A percentile compares a stretch with the other conserved stretches of the same genome.
Evolutionary conservation across 257 asterid genomes (phyloP).

Genomic region (Gentiana straminea): DNA sequence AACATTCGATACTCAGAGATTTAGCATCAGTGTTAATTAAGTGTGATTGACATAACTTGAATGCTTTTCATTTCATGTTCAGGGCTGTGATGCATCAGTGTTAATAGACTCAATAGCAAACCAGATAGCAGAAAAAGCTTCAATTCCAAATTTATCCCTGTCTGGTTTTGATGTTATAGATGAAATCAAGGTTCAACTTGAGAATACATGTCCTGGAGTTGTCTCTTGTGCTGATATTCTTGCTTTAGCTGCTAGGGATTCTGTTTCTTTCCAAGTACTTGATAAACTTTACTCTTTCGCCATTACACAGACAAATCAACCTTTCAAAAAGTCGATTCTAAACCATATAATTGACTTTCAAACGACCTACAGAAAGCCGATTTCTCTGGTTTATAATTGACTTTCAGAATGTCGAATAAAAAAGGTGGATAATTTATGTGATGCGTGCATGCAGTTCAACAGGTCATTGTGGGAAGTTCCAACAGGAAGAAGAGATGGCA

Average conservation of each 20-base stretch:
- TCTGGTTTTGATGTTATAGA: conserved; percentile 35
- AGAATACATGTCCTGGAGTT: conserved; percentile 21
- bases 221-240: conserved; percentile 54
- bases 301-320: not conserved
- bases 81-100: conserved; percentile 50
- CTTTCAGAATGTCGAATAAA: no score
- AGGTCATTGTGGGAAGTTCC: conserved; percentile 32
- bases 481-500: conserved; percentile 45
- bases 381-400: no score
- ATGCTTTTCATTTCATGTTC: not conserved
- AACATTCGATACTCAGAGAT: no score
- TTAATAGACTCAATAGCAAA: conserved; percentile 19
- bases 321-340: not conserved
- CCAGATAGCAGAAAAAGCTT: conserved; percentile 34
- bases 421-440: not conserved
- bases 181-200: conserved; percentile 27
- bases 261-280: conserved; percentile 28
- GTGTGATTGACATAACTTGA: not conserved
- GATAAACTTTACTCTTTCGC: no score
- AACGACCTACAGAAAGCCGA: not conserved
- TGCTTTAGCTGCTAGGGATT: conserved; percentile 36
- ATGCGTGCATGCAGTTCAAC: conserved; percentile 13
- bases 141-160: conserved; percentile 28
- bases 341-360: not conserved
- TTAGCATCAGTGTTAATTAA: no score